phyloP scores from a whole-genome alignment of 1,284 basidiomycete species.

The Veloboletus limbatus region DNA sequence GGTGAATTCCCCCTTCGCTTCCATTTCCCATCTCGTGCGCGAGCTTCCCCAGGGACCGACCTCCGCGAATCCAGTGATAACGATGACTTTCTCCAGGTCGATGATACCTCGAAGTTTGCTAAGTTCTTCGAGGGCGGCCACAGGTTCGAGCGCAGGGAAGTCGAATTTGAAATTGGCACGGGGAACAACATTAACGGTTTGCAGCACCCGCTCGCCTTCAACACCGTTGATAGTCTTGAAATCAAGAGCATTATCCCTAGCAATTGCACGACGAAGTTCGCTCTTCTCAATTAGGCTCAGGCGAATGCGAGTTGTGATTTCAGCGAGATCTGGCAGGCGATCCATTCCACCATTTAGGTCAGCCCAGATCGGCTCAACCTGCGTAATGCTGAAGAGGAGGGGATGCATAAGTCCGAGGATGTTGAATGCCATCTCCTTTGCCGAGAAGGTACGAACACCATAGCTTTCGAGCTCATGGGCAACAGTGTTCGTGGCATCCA shows the following conservation, averaged over 20 bases:
- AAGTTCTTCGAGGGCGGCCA: conserved; percentile 69
- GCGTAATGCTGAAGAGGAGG: conserved; percentile 99
- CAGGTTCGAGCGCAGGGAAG: conserved; percentile 79
- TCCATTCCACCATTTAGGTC: conserved; percentile 98
- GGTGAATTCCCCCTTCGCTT: conserved; percentile 89
- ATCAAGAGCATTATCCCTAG: conserved; percentile 92
- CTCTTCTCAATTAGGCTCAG: conserved; percentile 75
- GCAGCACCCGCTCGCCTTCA: conserved; percentile 90
- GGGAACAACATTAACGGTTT: conserved; percentile 90
- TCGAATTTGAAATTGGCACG: conserved; percentile 97
- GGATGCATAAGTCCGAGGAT: conserved; percentile 99
- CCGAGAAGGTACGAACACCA: conserved; percentile 96
- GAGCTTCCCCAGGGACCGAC: conserved; percentile 99
- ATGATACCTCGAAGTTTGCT: conserved; percentile 80
- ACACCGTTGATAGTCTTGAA: conserved; percentile 90
- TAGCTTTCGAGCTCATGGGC: conserved; percentile 92
- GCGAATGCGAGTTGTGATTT: conserved; percentile 88
- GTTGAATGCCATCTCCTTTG: conserved; percentile 99
- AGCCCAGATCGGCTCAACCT: conserved; percentile 99
- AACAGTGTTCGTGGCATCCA: conserved; percentile 94
- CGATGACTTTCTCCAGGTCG: conserved; percentile 94
- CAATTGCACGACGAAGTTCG: conserved; percentile 88
- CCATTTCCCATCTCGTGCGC: conserved; percentile 99
- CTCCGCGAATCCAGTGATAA: conserved; percentile 96
- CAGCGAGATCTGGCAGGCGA: conserved; percentile 91